phyloP scores from a whole-genome alignment of 2,329 filamentous ascomycete genomes.

The Fusarium tjaetaba region DNA sequence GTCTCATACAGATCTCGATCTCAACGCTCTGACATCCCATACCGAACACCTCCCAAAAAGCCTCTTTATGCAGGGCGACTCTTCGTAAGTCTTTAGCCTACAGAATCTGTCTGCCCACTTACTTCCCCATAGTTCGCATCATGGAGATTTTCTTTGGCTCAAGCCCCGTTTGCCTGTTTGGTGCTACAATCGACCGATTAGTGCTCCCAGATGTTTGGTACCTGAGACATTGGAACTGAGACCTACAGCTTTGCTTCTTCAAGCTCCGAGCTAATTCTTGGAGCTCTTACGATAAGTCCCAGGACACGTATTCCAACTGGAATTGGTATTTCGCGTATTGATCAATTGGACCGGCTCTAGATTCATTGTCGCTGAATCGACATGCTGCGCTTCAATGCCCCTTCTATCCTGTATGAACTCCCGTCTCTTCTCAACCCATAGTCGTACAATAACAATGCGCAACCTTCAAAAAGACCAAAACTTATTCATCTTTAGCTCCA shows the following conservation, averaged over 20 bases:
- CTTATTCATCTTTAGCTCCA: conserved; percentile 20
- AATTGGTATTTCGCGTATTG: background rate
- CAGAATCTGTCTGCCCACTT: conserved; percentile 16
- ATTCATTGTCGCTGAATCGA: conserved; percentile 7
- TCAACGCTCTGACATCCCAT: background rate
- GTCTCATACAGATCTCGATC: conserved; percentile 22
- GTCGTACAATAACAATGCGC: conserved; percentile 9
- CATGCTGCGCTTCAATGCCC: conserved; percentile 13
- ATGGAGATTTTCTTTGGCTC: conserved; percentile 9
- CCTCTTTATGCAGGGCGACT: conserved; percentile 27
- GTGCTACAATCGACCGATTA: background rate
- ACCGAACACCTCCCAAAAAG: background rate
- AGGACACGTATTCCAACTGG: background rate
- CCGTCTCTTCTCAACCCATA: conserved; percentile 3
- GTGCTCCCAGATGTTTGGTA: conserved; percentile 8
- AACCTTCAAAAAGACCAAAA: background rate
- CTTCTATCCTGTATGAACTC: conserved; percentile 29
- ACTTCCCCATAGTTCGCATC: conserved; percentile 11
- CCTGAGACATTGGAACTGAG: conserved; percentile 32
- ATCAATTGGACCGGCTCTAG: background rate
- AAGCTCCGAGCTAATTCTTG: background rate
- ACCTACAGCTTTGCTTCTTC: conserved; percentile 24
- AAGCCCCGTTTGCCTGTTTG: background rate
- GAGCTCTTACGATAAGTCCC: background rate
- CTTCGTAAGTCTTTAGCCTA: background rate